Evolutionary conservation across 208 protist species (phyloP), one percentile per base, ranked within the genome.

Genomic region (Leishmania lainsoni): DNA sequence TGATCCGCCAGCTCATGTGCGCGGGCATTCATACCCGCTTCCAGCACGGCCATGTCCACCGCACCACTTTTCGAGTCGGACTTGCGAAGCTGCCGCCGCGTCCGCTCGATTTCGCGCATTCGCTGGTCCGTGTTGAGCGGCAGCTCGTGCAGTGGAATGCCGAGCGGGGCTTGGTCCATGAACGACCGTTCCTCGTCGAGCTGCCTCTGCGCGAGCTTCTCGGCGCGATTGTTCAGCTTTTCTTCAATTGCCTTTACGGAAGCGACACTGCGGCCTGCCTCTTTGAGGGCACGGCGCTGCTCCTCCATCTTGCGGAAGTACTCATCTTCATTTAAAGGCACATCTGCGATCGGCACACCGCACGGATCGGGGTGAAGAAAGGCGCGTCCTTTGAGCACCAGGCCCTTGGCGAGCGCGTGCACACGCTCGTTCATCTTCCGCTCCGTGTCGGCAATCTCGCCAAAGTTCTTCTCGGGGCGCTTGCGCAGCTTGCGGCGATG

Each of bases 281-380:
- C 81, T 80, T 89, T 93, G 42, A 92, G 61, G 4, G 83, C 85
- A 52, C 89, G 86, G 2, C 87, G 89, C 83, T 92, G 89, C 83
- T 90, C 86, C 83, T 96, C 91, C 85, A 96, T 83, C 80, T 92
- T 84, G 39, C 86, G 88, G 83, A 96, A 96, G 76, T 86, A 61
- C 66, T 93, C 87, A 66, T 95, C 90, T 39, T 83, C 86, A 85
- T 93, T 91, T 16, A 96, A 86, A 0, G 90, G 90, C 6, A 96
- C 83, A 66, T 93, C 84, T 29, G 86, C 88, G 56, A 94, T 90
- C 14, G 92, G 92, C 48, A 96, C 89, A 54, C 92, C 91, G 42
- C 89, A 83, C n/a, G 90, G 91, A 80, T 93, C 89, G 26, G 84
- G 87, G 69, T 93, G 83, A 39, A 96, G 85, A 51, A 92, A 94